Evolutionary conservation across 129 eudicot species (phyloP), one percentile per base, ranked within the genome.

Genomic region (Flaveria brownii): DNA sequence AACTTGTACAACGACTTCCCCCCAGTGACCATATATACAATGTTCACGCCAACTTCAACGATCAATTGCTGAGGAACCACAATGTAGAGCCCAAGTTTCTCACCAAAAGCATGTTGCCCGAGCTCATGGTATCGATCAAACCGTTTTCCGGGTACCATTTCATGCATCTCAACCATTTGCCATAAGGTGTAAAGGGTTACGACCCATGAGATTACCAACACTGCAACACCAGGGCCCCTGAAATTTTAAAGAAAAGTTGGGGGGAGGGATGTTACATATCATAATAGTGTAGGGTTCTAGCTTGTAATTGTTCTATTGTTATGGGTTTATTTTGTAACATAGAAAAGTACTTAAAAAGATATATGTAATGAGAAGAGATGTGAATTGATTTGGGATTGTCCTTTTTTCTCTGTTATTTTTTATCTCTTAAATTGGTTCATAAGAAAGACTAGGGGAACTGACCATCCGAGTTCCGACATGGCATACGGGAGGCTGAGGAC

Each of bases 151-250:
- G 90, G 90, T 5, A 86, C 86, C 75, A 81, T 75, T 50, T 86
- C 90, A 16, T 86, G 90, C 90, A 86, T 86, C 68, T 86, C 82
- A 56, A 86, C 90, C 90, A 86, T 86, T 84, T 86, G 89, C 89
- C 89, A 86, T 47, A 86, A 47, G 7, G 89, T 86, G 86, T 86
- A 86, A 15, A 82, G 54, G 1, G 89, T 86, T 7, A 86, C 80
- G 10, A 86, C 74, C 89, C 89, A 86, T 59, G 89, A 86, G 68
- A 86, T 73, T 1, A 86, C 56, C 26, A 86, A 22, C 2, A 86
- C 84, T 0, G 87, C 73, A 16, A 86, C 68, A 36, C 90, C 90
- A 2, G 90, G 90, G 18, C 90, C 90, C 90, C 89, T 85, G 81
- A 71, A 78, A 16, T n/a, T 49, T 74, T 30, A 33, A 3, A 36